These are phyloP conservation scores for Cercospora zeae-maydis DNA, from an alignment of 2,329 filamentous ascomycete genomes.

Conservation along the genomic window DNA sequence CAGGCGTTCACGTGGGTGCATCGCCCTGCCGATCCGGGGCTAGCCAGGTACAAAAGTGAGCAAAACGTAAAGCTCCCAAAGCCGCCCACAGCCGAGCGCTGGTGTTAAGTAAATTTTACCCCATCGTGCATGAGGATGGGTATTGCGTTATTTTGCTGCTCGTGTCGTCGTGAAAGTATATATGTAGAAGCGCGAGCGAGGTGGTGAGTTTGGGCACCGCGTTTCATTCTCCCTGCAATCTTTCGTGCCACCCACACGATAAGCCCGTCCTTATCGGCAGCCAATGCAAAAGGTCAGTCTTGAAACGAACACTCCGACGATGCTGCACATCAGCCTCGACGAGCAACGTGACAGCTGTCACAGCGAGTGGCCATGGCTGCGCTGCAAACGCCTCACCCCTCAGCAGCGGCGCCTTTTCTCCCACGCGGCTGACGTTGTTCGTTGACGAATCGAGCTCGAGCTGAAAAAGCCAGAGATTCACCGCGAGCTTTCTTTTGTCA, in stretches of 20 bases:
- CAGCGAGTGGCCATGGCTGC: not conserved
- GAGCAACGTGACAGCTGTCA: not conserved
- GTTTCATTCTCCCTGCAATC: not conserved
- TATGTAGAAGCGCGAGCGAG: too few relatives aligned
- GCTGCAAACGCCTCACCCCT: too few relatives aligned
- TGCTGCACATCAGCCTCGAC: not conserved
- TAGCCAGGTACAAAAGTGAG: constrained; percentile 4
- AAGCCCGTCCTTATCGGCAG: constrained; percentile 1
- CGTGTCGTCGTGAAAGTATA: not conserved
- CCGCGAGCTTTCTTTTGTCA: not conserved
- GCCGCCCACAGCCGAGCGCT: constrained; percentile 8
- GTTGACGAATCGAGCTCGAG: not conserved
- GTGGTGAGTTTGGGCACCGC: not conserved
- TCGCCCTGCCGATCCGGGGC: constrained; percentile 10
- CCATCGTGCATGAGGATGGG: constrained; percentile 8
- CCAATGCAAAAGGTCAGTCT: constrained; percentile 7
- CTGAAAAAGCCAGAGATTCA: constrained; percentile 4
- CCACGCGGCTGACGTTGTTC: not conserved
- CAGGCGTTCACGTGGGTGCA: not conserved
- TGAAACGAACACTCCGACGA: not conserved
- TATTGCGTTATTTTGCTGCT: constrained; percentile 3
- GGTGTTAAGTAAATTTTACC: constrained; percentile 9
- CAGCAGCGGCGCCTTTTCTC: not conserved
- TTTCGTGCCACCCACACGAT: not conserved
- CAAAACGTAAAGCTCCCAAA: constrained; percentile 4